Conservation (phyloP, 2,329 filamentous ascomycete species). For the Bipolaris cookei region DNA sequence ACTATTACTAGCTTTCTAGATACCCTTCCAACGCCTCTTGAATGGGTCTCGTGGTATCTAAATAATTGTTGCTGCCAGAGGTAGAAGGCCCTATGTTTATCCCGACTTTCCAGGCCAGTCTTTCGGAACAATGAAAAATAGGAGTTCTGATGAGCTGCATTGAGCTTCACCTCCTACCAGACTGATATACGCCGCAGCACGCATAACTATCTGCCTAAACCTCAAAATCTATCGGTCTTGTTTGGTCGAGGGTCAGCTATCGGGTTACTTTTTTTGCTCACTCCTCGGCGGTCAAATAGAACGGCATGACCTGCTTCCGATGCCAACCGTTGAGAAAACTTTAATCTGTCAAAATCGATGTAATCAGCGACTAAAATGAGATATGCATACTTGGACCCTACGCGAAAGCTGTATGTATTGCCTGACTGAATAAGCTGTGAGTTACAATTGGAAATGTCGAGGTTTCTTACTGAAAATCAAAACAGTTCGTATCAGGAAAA, state of each 20-base stretch:
- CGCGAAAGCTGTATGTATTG: not conserved
- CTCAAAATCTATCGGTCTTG: not conserved
- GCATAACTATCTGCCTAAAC: not conserved
- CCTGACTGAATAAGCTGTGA: not conserved
- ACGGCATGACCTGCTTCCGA: not conserved
- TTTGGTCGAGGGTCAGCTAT: not conserved
- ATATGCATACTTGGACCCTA: not conserved
- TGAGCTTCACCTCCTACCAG: not conserved
- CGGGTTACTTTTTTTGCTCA: not conserved
- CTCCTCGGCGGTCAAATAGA: not conserved
- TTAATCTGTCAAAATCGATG: not conserved
- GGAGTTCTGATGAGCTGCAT: too few species aligned
- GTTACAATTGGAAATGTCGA: not conserved
- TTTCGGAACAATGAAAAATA: too few species aligned
- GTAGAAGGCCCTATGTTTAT: too few species aligned
- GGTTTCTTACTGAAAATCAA: too few species aligned
- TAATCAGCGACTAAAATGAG: not conserved
- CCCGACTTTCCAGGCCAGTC: too few species aligned
- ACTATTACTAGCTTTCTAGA: too few species aligned
- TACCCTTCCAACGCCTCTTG: too few species aligned
- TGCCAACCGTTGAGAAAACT: not conserved
- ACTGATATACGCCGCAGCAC: not conserved
- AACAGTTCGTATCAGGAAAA: not conserved
- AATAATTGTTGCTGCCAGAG: too few species aligned
- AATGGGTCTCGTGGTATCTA: too few species aligned